phyloP scores from a whole-genome alignment of 2,329 filamentous ascomycete genomes.

The Fusarium foetens region DNA sequence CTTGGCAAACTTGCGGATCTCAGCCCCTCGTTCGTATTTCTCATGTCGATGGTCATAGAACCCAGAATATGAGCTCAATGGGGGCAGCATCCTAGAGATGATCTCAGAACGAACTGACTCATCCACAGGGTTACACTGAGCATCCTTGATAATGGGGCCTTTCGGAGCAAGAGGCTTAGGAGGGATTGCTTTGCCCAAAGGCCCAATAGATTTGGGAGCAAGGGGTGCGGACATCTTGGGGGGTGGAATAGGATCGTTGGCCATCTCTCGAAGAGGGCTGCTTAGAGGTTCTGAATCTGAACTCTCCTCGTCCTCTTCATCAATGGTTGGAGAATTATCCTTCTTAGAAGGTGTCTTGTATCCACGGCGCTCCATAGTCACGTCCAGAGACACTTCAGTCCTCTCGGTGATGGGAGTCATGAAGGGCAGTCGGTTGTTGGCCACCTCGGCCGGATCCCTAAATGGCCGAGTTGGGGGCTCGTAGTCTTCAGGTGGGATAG shows the following conservation, averaged over 20 bases:
- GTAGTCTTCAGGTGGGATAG: slow-evolving; percentile 86
- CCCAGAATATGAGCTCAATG: slow-evolving; percentile 78
- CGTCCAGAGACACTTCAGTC: slow-evolving; percentile 86
- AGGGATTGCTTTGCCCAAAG: slow-evolving; percentile 47
- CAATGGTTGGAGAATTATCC: slow-evolving; percentile 43
- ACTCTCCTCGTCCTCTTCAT: slow-evolving; percentile 49
- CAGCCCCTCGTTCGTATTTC: slow-evolving; percentile 72
- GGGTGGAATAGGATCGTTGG: slow-evolving; percentile 61
- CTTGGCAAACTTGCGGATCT: slow-evolving; percentile 86
- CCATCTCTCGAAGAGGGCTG: slow-evolving; percentile 77
- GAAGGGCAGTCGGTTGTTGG: slow-evolving; percentile 92
- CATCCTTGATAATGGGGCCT: slow-evolving; percentile 81
- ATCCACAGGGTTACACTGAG: slow-evolving; percentile 90
- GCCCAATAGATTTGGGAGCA: slow-evolving; percentile 52
- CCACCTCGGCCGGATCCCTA: slow-evolving; percentile 80
- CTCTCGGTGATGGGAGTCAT: slow-evolving; percentile 99
- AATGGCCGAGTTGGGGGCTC: slow-evolving; percentile 81
- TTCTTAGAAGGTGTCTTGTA: slow-evolving; percentile 82
- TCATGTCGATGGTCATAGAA: slow-evolving; percentile 78
- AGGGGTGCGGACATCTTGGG: slow-evolving; percentile 64
- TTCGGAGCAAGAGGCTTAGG: slow-evolving; percentile 60
- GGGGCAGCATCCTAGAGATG: slow-evolving; percentile 76
- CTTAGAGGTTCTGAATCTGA: slow-evolving; percentile 62
- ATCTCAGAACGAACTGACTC: slow-evolving; percentile 79
- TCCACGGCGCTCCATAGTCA: slow-evolving; percentile 69